Evolutionary conservation across 352 stramenopile species (phyloP).

Genomic region (Phytophthora sojae): DNA sequence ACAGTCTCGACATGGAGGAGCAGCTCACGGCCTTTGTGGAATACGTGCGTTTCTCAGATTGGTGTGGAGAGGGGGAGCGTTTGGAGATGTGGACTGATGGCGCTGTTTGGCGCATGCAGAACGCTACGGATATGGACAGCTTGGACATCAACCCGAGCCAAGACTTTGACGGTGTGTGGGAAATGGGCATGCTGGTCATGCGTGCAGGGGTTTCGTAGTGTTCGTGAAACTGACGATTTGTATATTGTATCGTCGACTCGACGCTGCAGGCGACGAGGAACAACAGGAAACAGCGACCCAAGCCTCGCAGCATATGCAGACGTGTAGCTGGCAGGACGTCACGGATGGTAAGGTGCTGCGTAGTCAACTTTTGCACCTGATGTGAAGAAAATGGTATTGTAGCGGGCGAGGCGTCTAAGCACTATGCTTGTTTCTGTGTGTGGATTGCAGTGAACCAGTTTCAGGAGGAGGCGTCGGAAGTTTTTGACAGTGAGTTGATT

Average conservation of each 20-base stretch:
- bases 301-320: slow-evolving; percentile 38
- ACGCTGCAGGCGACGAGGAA: slow-evolving; percentile 25
- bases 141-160: slow-evolving; percentile 69
- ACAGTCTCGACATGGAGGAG: slow-evolving; percentile 51
- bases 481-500: slow-evolving; percentile 71
- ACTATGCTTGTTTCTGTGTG: slow-evolving; percentile 28
- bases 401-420: slow-evolving; percentile 14
- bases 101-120: slow-evolving; percentile 27
- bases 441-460: slow-evolving; percentile 48
- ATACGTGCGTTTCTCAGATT: slow-evolving; percentile 51
- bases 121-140: slow-evolving; percentile 64
- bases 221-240: slow-evolving; percentile 7
- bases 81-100: slow-evolving; percentile 7
- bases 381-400: slow-evolving; percentile 9
- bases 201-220: not conserved
- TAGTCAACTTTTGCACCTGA: slow-evolving; percentile 7
- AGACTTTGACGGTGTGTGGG: slow-evolving; percentile 59
- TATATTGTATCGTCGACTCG: not conserved
- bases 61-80: slow-evolving; percentile 3
- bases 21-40: slow-evolving; percentile 65
- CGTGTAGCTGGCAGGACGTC: slow-evolving; percentile 43
- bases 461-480: slow-evolving; percentile 66
- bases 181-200: not conserved
- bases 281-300: slow-evolving; percentile 26
- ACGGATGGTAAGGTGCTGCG: slow-evolving; percentile 40